A percentile compares a stretch with the other conserved stretches of the same genome.
Evolutionary conservation across 345 rosid genomes (phyloP).

Genomic region (Citrus medica): DNA sequence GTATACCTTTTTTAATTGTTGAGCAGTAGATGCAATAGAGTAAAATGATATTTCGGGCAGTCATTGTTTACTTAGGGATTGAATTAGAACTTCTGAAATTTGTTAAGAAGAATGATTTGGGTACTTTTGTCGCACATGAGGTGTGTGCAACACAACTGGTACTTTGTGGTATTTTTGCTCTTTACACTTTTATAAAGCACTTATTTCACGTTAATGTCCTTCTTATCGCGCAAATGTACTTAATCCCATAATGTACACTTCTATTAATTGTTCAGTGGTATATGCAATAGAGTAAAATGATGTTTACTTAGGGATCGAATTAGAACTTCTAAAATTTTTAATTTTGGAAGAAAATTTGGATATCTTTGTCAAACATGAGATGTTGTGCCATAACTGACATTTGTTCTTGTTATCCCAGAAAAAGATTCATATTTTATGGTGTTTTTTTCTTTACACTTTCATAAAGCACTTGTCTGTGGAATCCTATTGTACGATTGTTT

Average conservation of each 20-base stretch:
- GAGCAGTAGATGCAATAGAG: neutral
- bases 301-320: neutral
- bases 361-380: neutral
- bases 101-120: neutral
- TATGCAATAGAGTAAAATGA: neutral
- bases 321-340: neutral
- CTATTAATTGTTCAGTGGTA: neutral
- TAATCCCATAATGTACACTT: neutral
- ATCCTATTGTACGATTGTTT: neutral
- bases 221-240: slow-evolving; percentile 66
- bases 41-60: neutral
- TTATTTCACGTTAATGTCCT: slow-evolving; percentile 54
- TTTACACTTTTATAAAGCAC: no score
- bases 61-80: neutral
- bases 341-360: neutral
- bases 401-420: neutral
- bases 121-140: neutral
- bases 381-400: neutral
- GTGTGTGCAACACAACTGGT: no score
- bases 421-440: no score
- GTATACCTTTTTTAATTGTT: neutral
- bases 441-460: neutral
- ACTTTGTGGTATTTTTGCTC: neutral
- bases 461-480: neutral
- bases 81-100: neutral